Evolutionary conservation across 208 protist species (phyloP), one percentile per base, ranked within the genome.

Genomic region (Acanthamoeba healyi): DNA sequence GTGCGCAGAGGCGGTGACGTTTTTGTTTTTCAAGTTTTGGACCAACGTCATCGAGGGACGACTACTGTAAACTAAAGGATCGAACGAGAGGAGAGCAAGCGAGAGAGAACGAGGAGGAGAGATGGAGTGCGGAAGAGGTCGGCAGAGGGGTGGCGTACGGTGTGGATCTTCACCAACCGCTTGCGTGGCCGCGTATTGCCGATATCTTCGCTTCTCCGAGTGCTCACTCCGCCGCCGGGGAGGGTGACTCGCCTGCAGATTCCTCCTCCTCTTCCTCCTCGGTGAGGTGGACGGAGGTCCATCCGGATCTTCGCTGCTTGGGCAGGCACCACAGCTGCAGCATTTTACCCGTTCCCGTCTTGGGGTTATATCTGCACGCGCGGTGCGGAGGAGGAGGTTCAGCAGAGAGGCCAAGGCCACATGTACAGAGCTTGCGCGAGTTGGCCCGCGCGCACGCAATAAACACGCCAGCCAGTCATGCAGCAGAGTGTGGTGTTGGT

Each of bases 341-440:
- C 65, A 93, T 82, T 46, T 93, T 93, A 38, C 88, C 88, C 44
- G 42, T 58, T 1, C 65, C 88, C 24, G 65, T 74, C 65, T 74
- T 81, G 12, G 40, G 42, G 51, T 93, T 56, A 63, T 93, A 65
- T n/a, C 63, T 94, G 92, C 24, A 17, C 58, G 67, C 14, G 65
- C 14, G 24, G 63, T 61, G 5, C 10, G 54, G 24, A 61, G 17
- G 24, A 15, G 54, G 22, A 6, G 17, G 54, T 3, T 61, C 10
- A 61, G 63, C 74, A 14, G 32, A 17, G 29, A 12, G n/a, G 61
- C 32, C 3, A 10, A 34, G 1, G 2, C n/a, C n/a, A n/a, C 0
- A 38, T 70, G 61, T 70, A 70, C 2, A 70, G 19, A 70, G 46
- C 46, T 10, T 17, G 46, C 7, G 1, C 9, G 15, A 15, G 61